Base-by-base conservation (phyloP, 768 basidiomycete genomes). In the Ramaria sp. region DNA sequence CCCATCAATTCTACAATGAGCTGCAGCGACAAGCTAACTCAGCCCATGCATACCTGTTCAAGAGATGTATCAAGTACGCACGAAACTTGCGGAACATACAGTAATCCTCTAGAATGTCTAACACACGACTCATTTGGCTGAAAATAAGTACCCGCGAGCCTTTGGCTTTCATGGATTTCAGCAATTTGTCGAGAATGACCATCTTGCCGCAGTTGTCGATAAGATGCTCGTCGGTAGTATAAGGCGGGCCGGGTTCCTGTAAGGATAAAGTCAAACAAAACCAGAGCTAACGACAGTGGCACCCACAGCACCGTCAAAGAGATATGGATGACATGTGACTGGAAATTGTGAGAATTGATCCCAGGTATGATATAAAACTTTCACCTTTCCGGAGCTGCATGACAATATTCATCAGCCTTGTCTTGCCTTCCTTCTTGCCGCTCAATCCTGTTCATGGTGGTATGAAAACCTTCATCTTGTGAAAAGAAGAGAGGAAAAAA, bases 351-450 rank as follows among this genome's bases (percentile, higher is more conserved):
- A 45, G 58, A 16, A 43, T 28, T 22, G 6, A 25, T 48, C 6
- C 8, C 1, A 60, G 3, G 2, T 30, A 36, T 48, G 0, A n/a
- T 37, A 53, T 6, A 36, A 34, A 9, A 36, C 6, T 10, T 36
- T 25, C 50, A 61, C 60, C 61, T 61, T 63, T 63, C 9, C 62
- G 62, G 30, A 63, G 60, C 76, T 99, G 96, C 96, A 98, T 98
- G 57, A 98, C 96, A 77, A 99, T 93, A 66, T 98, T 99, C 84
- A 97, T 91, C 49, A 98, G 68, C 32, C 95, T 74, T 3, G 94
- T 97, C 72, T 98, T 99, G 53, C 95, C 95, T 66, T 99, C 96
- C 66, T 98, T 98, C 78, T 96, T 97, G 7, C 94, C 92, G 1
- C 90, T 89, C 30, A 93, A 72, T 38, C 90, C 88, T 89, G 57